phyloP scores from a whole-genome alignment of 331 rosid species.

The Quercus phellos region DNA sequence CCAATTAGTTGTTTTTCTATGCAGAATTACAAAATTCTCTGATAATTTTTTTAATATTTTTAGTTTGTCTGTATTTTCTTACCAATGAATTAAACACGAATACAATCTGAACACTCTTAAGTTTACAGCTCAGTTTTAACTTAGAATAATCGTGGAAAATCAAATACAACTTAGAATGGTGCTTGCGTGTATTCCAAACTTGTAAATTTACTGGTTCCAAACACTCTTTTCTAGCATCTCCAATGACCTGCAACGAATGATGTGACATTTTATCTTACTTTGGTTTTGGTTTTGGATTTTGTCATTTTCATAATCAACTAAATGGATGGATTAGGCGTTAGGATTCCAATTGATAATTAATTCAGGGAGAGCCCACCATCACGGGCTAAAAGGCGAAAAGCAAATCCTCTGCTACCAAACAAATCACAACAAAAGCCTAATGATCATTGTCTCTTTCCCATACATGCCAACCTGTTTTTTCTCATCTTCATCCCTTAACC shows the following conservation, averaged over 20 bases:
- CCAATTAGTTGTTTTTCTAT: not conserved
- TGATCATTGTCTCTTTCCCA: slow-evolving; percentile 43
- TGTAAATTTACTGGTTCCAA: not conserved
- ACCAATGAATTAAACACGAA: not conserved
- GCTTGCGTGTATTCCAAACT: not conserved
- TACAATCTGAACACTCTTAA: no score
- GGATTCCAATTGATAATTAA: slow-evolving; percentile 31
- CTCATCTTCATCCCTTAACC: not conserved
- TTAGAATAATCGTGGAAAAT: no score
- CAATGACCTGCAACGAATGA: not conserved
- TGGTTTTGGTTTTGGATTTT: slow-evolving; percentile 1
- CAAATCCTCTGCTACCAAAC: slow-evolving; percentile 27
- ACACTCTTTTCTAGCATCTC: not conserved
- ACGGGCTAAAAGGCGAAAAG: slow-evolving; percentile 40
- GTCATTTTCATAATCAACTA: slow-evolving; percentile 4
- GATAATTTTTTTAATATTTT: not conserved
- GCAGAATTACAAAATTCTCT: not conserved
- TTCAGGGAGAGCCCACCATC: slow-evolving; percentile 42
- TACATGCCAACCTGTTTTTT: slow-evolving; percentile 35
- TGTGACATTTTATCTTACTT: not conserved
- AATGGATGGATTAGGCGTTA: slow-evolving; percentile 10
- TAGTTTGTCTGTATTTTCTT: not conserved
- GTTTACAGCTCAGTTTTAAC: no score
- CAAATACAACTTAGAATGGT: no score
- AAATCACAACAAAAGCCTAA: slow-evolving; percentile 23